Evolutionary conservation across 2,329 filamentous ascomycete genomes (phyloP), one percentile per base, ranked within the genome.

Genomic region (Claviceps sp.): DNA sequence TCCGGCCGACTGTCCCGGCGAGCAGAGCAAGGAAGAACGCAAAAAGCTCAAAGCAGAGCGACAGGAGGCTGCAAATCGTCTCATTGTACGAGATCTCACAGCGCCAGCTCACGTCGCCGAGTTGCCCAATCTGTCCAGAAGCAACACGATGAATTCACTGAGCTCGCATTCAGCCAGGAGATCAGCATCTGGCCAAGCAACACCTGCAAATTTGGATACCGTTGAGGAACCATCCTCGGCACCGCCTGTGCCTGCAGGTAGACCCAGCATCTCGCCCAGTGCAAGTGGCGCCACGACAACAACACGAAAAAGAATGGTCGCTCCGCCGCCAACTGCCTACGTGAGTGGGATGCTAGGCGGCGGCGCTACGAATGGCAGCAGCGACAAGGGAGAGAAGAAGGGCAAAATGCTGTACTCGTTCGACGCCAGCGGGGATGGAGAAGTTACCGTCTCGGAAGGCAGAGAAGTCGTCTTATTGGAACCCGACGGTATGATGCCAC

Each of bases 381-480:
- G 65, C 2, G 56, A 63, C 16, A 64, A 61, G 52, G 63, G 65
- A 8, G 63, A 74, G 52, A 82, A 82, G 57, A 85, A 76, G 64
- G 91, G 87, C 47, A 94, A 84, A 68, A 95, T 97, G 90, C 60
- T 96, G 1, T 98, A 96, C 64, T 61, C 79, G 0, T 98, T 96
- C 61, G 84, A 94, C 56, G 86, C 84, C 8, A 84, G 75, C 50
- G 85, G 84, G 1, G 82, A 87, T 0, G 91, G 89, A 6, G 93
- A 98, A 66, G 68, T 97, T 14, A 83, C 81, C 0, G 82, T 95
- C 1, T 70, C 81, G 4, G 91, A 95, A 59, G 89, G 88, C 13
- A 79, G 82, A 51, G 85, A 94, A 8, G 77, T 98, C 34, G 72
- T 73, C 0, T 76, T 97, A 45, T 61, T 96, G 4, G 90, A 96